Conservation (phyloP, 176 grass and related monocot genomes). For the Aegilops bicornis region DNA sequence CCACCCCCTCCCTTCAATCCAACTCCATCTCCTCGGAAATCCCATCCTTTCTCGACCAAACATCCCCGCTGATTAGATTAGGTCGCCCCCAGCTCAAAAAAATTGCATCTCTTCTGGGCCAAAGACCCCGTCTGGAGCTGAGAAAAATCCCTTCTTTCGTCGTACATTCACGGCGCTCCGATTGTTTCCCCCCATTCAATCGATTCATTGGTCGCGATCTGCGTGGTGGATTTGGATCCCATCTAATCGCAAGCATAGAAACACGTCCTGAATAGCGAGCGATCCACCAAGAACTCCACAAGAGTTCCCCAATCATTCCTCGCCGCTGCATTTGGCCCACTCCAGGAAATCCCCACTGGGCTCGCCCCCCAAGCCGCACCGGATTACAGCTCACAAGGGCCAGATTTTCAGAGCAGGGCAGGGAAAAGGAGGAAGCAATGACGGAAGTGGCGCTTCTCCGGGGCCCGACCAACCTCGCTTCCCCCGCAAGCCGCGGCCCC, state of each 20-base stretch:
- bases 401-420: too few species aligned
- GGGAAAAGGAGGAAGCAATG: constrained; percentile 37
- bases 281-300: constrained; percentile 42
- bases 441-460: constrained; percentile 57
- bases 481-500: constrained; percentile 40
- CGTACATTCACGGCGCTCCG: neutral
- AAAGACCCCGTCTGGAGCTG: constrained; percentile 35
- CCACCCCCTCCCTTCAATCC: constrained; percentile 88
- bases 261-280: constrained; percentile 13
- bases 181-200: neutral
- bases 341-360: constrained; percentile 27
- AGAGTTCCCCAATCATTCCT: constrained; percentile 24
- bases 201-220: neutral
- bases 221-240: neutral
- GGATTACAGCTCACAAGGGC: constrained; percentile 42
- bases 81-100: constrained; percentile 32
- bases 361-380: constrained; percentile 9
- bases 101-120: constrained; percentile 27
- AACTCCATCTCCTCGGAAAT: constrained; percentile 57
- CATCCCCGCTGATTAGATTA: constrained; percentile 11
- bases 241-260: constrained; percentile 5
- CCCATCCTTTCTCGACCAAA: constrained; percentile 37
- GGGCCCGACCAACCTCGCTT: constrained; percentile 52
- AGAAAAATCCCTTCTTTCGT: constrained; percentile 12
- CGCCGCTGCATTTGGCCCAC: constrained; percentile 27